These are phyloP conservation scores for Yarrowia sp. DNA, from an alignment of 805 yeast species.

Conservation along the genomic window DNA sequence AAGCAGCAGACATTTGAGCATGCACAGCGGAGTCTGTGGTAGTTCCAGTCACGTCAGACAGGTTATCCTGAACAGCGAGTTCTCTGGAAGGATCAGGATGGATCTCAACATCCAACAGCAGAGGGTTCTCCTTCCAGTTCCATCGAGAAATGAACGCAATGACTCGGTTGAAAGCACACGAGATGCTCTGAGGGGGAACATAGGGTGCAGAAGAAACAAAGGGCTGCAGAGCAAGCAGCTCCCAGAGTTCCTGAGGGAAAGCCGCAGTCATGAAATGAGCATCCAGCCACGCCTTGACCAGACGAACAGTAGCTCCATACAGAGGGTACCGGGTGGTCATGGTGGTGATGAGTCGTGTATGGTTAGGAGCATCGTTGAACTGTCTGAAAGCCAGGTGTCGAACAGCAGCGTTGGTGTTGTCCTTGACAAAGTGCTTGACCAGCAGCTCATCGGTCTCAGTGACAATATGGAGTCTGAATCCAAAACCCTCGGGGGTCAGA, in stretches of 20 bases:
- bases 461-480: constrained; percentile 70
- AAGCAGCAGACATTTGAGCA: constrained; percentile 61
- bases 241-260: constrained; percentile 74
- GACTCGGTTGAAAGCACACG: constrained; percentile 75
- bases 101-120: constrained; percentile 68
- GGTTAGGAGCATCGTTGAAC: constrained; percentile 59
- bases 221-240: constrained; percentile 75
- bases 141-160: constrained; percentile 70
- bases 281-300: constrained; percentile 88
- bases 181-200: constrained; percentile 72
- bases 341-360: constrained; percentile 73
- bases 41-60: constrained; percentile 39
- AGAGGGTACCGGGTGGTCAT: constrained; percentile 68
- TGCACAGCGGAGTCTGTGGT: constrained; percentile 55
- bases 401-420: constrained; percentile 22
- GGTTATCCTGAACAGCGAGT: constrained; percentile 25
- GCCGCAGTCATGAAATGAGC: constrained; percentile 72
- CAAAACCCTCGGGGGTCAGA: constrained; percentile 85
- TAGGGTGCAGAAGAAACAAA: constrained; percentile 89
- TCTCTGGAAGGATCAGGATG: constrained; percentile 32
- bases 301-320: constrained; percentile 75
- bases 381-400: constrained; percentile 46
- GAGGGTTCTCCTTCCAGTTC: constrained; percentile 92
- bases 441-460: constrained; percentile 82
- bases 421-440: constrained; percentile 49